Evolutionary conservation across 2,329 filamentous ascomycete species (phyloP), one percentile per base, ranked within the genome.

Genomic region (Cercospora zeina): DNA sequence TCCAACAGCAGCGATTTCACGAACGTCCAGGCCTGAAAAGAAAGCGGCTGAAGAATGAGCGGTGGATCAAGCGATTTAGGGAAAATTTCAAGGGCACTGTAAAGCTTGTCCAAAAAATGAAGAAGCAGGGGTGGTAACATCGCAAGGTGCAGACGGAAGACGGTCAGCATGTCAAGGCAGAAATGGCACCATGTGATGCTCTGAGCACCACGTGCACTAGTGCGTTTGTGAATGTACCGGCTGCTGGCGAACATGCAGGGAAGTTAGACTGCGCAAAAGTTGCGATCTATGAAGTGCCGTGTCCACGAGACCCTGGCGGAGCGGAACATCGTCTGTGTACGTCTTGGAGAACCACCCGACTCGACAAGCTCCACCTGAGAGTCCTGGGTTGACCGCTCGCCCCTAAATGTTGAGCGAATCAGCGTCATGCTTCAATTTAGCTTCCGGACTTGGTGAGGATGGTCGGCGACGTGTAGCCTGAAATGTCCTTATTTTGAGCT

Each of bases 11-110:
- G 77, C 80, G 81, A 66, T 90, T 86, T 70, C 88, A 96, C 75
- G 90, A 95, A 80, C 79, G 91, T 51, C 83, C 83, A 0, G 91
- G 90, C 1, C 71, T 91, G 71, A 91, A 89, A 83, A 83, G 87
- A 76, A 96, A 95, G 85, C 83, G 90, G 70, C 76, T 91, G 68
- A 80, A 79, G 74, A 87, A 84, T 63, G 80, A 88, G 80, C 81
- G 90, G 64, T 92, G 89, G 88, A 82, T 85, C 74, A 78, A 68
- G 66, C 83, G 85, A 63, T 95, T 93, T 77, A 87, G 85, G 80
- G 74, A 75, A 33, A 88, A 87, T 3, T 93, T 95, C 77, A 82
- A 80, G 74, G 82, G 82, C 4, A 84, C 86, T 10, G 83, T 90
- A 7, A 73, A 70, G 42, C 81, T 89, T 67, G 89, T 91, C 5